A percentile compares a stretch with the other conserved stretches of the same genome.
Conservation (phyloP, 2,329 filamentous ascomycete species). For the Xylaria hypoxylon region DNA sequence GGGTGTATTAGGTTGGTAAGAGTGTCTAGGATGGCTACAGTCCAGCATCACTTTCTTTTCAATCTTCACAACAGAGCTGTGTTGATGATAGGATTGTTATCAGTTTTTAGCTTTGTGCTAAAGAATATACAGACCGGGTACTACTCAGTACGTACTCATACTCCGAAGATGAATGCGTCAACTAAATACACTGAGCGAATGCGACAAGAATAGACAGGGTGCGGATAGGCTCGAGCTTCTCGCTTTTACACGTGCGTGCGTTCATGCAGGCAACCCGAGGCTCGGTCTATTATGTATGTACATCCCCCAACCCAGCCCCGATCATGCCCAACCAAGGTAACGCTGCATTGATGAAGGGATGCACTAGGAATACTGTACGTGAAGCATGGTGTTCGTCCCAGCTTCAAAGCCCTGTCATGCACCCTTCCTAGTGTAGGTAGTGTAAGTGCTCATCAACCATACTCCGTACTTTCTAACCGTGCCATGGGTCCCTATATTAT, state of each 20-base stretch:
- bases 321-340: constrained; percentile 10
- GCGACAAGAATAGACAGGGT: constrained; percentile 2
- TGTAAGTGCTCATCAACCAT: too few species aligned
- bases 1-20: not conserved
- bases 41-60: constrained; percentile 1
- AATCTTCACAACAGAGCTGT: not conserved
- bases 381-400: constrained; percentile 26
- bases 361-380: too few species aligned
- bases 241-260: constrained; percentile 30
- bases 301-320: constrained; percentile 32
- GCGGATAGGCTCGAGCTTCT: constrained; percentile 33
- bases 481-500: not conserved
- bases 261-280: constrained; percentile 27
- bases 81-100: not conserved
- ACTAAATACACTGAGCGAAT: constrained; percentile 3
- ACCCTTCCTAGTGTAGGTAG: too few species aligned
- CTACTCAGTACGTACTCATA: too few species aligned
- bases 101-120: not conserved
- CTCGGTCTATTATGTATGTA: not conserved
- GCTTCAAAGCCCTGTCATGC: constrained; percentile 19
- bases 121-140: not conserved
- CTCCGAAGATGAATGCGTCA: not conserved
- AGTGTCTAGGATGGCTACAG: not conserved
- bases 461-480: not conserved
- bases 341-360: constrained; percentile 14